Evolutionary conservation across 2,329 filamentous ascomycete species (phyloP), one percentile per base, ranked within the genome.

Genomic region (Fusarium nurragi): DNA sequence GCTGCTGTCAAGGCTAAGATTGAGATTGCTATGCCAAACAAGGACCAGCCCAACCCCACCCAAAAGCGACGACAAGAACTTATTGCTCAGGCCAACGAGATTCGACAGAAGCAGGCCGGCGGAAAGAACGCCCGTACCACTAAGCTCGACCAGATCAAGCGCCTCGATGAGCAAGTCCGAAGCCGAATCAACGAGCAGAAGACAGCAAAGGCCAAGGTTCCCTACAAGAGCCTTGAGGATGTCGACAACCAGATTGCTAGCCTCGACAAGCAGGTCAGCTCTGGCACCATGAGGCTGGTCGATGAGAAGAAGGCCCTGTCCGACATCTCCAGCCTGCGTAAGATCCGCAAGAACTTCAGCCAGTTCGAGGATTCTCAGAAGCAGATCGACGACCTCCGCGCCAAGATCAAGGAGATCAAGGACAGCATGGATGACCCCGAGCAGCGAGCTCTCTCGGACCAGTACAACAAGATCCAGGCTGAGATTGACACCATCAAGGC

Each of bases 251-350:
- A 95, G 79, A 95, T 98, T 71, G 85, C 87, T 60, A 84, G 84
- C 49, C 88, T 97, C 51, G 92, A 97, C 69, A 90, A 90, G 79
- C 87, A 94, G 77, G 93, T 98, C 71, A 92, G 97, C 77, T 86
- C 88, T 32, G 94, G 94, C 67, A 90, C 86, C 77, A 94, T 99
- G 90, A 97, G 94, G 81, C 83, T 99, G 48, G 95, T 98, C 12
- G 95, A 99, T 72, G 95, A 98, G 87, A 96, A 93, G 85, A 98
- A 97, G 86, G 89, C 92, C 10, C 84, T 98, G 19, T 81, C 86
- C 47, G 93, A 97, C 73, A 90, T 97, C 71, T 91, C 90, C 45
- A 90, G 82, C 76, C 82, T 98, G 69, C 90, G 91, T 78, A 97
- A 96, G 84, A 86, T 91, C 74, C 92, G 92, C 81, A 98, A 97